phyloP scores from a whole-genome alignment of 306 rosid genomes.

The Cucurbita moschata region DNA sequence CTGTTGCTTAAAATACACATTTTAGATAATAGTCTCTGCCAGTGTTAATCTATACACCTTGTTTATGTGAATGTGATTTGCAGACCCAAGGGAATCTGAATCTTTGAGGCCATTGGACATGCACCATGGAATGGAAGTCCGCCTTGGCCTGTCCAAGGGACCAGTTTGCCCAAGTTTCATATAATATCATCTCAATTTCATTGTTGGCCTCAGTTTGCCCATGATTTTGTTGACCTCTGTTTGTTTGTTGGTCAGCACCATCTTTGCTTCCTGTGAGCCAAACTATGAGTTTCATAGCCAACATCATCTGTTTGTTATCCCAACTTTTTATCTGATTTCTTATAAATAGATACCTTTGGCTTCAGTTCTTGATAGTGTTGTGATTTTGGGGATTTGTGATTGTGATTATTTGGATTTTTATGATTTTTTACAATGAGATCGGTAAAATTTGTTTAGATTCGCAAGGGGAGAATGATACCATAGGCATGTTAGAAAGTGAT shows the following conservation, averaged over 20 bases:
- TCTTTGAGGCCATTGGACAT: constrained; percentile 49
- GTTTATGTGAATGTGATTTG: neutral
- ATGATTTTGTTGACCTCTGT: neutral
- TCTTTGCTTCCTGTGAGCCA: neutral
- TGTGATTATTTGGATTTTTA: no score
- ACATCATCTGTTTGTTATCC: neutral
- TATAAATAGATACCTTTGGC: neutral
- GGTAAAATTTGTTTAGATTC: no score
- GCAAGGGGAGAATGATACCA: no score
- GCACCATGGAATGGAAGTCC: constrained; percentile 97
- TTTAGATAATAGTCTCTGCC: neutral
- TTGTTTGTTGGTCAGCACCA: neutral
- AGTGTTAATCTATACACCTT: neutral
- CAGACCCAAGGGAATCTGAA: constrained; percentile 88
- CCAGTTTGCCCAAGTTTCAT: constrained; percentile 65
- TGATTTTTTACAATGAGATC: no score
- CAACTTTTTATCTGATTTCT: neutral
- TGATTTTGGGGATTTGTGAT: no score
- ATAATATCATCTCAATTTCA: constrained; percentile 10
- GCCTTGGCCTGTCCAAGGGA: constrained; percentile 80
- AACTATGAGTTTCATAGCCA: neutral
- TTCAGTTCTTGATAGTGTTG: neutral
- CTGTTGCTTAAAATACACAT: neutral
- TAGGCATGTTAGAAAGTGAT: no score
- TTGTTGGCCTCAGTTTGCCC: neutral